phyloP scores from a whole-genome alignment of 257 asterid genomes.

The Penstemon eatonii region DNA sequence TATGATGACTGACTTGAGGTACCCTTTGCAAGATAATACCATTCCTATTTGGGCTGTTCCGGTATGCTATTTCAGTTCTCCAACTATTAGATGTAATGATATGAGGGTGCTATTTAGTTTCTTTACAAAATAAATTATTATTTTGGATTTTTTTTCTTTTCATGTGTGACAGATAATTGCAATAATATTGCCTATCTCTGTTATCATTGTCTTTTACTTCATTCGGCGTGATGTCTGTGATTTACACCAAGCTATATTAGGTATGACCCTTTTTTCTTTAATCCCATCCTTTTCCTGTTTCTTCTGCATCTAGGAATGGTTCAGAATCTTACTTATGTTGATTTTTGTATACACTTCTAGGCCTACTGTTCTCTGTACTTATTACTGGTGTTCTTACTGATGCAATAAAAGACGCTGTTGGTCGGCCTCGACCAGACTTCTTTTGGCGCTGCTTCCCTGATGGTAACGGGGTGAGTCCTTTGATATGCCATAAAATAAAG shows the following conservation, averaged over 20 bases:
- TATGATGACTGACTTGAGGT: constrained; percentile 86
- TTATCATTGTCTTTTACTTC: constrained; percentile 66
- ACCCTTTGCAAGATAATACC: constrained; percentile 81
- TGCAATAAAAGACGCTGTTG: constrained; percentile 96
- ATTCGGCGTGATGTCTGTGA: constrained; percentile 70
- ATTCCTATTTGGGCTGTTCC: constrained; percentile 93
- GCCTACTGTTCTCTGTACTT: constrained; percentile 80
- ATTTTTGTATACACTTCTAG: constrained; percentile 44
- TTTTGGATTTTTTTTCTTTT: constrained; percentile 9
- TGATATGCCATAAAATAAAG: constrained; percentile 8
- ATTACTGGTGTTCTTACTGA: constrained; percentile 81
- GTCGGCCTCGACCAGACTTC: constrained; percentile 98
- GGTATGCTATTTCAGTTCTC: constrained; percentile 41
- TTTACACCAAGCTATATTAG: constrained; percentile 81
- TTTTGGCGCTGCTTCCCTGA: constrained; percentile 98
- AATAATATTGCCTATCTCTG: constrained; percentile 56
- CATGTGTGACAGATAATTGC: constrained; percentile 62
- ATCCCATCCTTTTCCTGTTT: neutral
- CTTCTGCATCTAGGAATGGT: neutral
- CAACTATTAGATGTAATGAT: constrained; percentile 11
- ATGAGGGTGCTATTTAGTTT: neutral
- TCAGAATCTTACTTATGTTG: constrained; percentile 12
- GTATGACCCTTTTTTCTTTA: constrained; percentile 42
- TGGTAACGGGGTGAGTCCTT: constrained; percentile 70
- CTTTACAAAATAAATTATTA: constrained; percentile 24